These are phyloP conservation scores for Metarhizium robertsii DNA, from an alignment of 2,329 filamentous ascomycete genomes.

Conservation along the genomic window DNA sequence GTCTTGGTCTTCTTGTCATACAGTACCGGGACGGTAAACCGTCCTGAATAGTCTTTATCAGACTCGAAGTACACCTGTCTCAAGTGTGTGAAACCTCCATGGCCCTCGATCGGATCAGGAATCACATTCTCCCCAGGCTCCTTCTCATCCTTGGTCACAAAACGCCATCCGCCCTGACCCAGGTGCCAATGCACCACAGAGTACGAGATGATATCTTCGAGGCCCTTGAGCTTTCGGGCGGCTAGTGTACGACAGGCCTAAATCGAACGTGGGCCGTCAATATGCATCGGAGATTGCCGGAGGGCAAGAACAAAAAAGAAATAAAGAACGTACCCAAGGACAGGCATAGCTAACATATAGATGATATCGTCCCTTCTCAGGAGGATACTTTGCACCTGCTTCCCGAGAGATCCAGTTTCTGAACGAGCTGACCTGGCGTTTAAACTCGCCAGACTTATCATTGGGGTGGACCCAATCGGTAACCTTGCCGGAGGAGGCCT, in stretches of 20 bases:
- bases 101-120: slow-evolving; percentile 60
- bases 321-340: slow-evolving; percentile 55
- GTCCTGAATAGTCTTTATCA: slow-evolving; percentile 61
- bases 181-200: slow-evolving; percentile 94
- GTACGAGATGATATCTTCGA: slow-evolving; percentile 71
- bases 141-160: slow-evolving; percentile 53
- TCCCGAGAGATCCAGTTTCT: slow-evolving; percentile 69
- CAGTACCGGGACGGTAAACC: slow-evolving; percentile 82
- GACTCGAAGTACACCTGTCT: slow-evolving; percentile 72
- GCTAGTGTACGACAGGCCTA: slow-evolving; percentile 77
- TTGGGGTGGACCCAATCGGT: slow-evolving; percentile 74
- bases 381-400: slow-evolving; percentile 63
- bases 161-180: slow-evolving; percentile 67
- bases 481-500: slow-evolving; percentile 25
- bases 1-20: slow-evolving; percentile 67
- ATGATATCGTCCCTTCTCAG: slow-evolving; percentile 87
- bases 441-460: slow-evolving; percentile 84
- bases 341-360: slow-evolving; percentile 92
- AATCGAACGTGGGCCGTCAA: neutral
- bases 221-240: slow-evolving; percentile 79
- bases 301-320: neutral
- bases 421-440: slow-evolving; percentile 76
- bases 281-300: too few relatives aligned
- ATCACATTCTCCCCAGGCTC: slow-evolving; percentile 54
- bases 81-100: slow-evolving; percentile 59